These are phyloP conservation scores for Terana coerulea DNA, from an alignment of 768 basidiomycete species.

Conservation along the genomic window DNA sequence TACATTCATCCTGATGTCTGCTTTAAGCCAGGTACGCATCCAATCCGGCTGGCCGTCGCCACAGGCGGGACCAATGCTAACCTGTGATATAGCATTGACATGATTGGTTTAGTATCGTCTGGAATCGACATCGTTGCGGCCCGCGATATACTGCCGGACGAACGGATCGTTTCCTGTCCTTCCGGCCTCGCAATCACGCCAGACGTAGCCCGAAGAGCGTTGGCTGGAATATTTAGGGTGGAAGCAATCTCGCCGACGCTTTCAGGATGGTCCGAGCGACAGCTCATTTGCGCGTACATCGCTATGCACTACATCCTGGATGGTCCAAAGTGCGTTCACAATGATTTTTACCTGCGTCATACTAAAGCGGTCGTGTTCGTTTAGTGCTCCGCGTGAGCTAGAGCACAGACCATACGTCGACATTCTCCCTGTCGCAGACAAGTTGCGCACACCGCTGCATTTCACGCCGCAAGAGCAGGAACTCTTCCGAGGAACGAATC, in stretches of 20 bases:
- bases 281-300: conserved; percentile 67
- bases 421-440: conserved; percentile 53
- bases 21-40: conserved; percentile 43
- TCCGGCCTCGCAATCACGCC: conserved; percentile 62
- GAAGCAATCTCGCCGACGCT: conserved; percentile 16
- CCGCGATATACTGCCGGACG: conserved; percentile 44
- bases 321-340: conserved; percentile 26
- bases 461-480: conserved; percentile 63
- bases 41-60: conserved; percentile 2
- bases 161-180: conserved; percentile 62
- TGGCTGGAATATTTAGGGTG: conserved; percentile 37
- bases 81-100: background rate
- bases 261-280: conserved; percentile 54
- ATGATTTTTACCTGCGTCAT: too few species aligned
- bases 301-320: conserved; percentile 56
- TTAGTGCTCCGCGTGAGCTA: conserved; percentile 11
- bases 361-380: conserved; percentile 5
- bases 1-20: conserved; percentile 43
- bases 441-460: conserved; percentile 69
- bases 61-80: background rate
- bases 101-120: conserved; percentile 15
- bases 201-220: conserved; percentile 38
- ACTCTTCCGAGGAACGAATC: conserved; percentile 71
- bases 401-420: conserved; percentile 61
- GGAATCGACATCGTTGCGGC: conserved; percentile 52